These are phyloP conservation scores for Heliamphora pulchella DNA, from an alignment of 179 eudicot genomes.

Conservation along the genomic window DNA sequence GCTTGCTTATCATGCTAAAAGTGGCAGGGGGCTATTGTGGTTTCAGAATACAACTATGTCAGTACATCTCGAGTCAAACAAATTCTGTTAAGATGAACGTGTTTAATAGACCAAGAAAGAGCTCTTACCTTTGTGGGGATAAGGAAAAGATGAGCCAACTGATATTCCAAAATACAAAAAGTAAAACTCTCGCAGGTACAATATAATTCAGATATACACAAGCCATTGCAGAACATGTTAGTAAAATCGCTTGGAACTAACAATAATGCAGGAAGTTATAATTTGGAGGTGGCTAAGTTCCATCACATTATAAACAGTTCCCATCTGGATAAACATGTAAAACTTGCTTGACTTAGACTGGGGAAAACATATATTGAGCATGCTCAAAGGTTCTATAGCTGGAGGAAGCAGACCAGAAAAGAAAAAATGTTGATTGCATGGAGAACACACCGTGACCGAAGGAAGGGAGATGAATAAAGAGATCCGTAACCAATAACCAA, in stretches of 20 bases:
- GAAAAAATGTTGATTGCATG: neutral
- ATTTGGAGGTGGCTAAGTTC: no score
- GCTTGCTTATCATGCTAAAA: neutral
- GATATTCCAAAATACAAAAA: neutral
- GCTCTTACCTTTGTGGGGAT: neutral
- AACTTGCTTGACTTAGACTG: no score
- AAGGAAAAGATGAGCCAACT: neutral
- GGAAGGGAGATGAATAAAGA: neutral
- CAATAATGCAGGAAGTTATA: no score
- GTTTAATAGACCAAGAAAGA: neutral
- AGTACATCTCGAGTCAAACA: neutral
- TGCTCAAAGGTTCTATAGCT: no score
- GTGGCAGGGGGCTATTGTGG: neutral
- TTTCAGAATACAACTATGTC: constrained; percentile 4
- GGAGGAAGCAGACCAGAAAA: neutral
- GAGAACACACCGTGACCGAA: neutral
- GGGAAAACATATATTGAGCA: no score
- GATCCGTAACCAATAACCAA: neutral
- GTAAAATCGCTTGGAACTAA: no score
- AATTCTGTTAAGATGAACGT: neutral
- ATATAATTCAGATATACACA: neutral
- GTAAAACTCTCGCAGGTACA: neutral
- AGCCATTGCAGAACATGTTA: neutral
- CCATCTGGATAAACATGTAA: neutral
- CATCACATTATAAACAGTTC: neutral